Evolutionary conservation across 108 stramenopile species (phyloP).

Genomic region (Fragilaria crotonensis): DNA sequence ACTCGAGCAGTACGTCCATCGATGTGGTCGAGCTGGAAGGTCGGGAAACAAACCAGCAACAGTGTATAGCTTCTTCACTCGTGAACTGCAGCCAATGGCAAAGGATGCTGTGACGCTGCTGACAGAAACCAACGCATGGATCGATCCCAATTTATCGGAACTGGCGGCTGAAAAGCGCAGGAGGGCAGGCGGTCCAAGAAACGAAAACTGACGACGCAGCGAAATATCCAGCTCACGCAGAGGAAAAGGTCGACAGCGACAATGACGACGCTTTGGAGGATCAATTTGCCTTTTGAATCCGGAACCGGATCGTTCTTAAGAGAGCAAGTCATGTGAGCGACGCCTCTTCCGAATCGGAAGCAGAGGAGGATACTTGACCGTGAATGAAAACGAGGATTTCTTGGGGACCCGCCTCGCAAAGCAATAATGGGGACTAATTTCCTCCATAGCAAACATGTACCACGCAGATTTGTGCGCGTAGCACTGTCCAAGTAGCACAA

Average conservation of each 20-base stretch:
- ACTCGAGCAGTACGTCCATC: conserved; percentile 77
- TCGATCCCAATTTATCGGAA: conserved; percentile 72
- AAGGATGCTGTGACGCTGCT: conserved; percentile 49
- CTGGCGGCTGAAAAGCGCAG: too few relatives aligned
- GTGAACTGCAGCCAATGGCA: conserved; percentile 61
- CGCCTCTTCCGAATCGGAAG: conserved; percentile 19
- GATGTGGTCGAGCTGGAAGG: conserved; percentile 53
- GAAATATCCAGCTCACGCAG: background rate
- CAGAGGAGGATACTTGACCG: conserved; percentile 12
- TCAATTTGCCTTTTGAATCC: conserved; percentile 30
- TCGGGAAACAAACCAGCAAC: conserved; percentile 16
- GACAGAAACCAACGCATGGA: conserved; percentile 40
- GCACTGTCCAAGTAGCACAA: too few relatives aligned
- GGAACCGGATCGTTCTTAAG: conserved; percentile 44
- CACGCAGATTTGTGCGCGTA: too few relatives aligned
- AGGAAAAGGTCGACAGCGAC: conserved; percentile 3
- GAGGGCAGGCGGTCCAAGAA: conserved; percentile 25
- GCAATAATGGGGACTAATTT: too few relatives aligned
- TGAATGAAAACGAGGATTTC: too few relatives aligned
- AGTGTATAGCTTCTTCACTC: conserved; percentile 68
- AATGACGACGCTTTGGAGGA: conserved; percentile 33
- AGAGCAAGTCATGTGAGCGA: conserved; percentile 61
- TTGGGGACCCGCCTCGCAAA: too few relatives aligned
- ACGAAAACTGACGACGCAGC: conserved; percentile 16
- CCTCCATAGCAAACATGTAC: too few relatives aligned